Base-by-base conservation (phyloP, 768 basidiomycete genomes). In the Tylopilus sp. region DNA sequence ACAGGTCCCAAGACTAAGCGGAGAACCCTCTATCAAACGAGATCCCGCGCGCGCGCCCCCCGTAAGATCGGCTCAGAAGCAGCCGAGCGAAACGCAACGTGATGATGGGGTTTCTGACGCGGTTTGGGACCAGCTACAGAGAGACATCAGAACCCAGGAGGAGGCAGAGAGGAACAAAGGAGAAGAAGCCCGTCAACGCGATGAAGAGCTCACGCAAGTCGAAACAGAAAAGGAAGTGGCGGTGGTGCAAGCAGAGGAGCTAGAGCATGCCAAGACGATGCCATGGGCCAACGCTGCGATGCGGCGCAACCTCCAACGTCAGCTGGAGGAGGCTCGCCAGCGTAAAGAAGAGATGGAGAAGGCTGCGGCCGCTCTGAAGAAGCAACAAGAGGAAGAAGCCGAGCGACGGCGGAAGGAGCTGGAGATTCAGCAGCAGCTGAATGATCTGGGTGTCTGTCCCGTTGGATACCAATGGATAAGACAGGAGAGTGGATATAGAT, bases 51-150 rank as follows among this genome's bases (percentile, higher is more conserved):
- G 42, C 0, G 25, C 33, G 4, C 53, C 28, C 6, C 57, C 45
- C 21, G 45, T 49, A n/a, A 55, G 45, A 24, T 3, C 38, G 26
- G 46, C 56, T 21, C 55, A 45, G 16, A 58, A 43, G 16, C 13
- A 33, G 38, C 47, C 38, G 2, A 40, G 53, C 19, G 59, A n/a
- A n/a, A n/a, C 48, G 3, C 58, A 38, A 13, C 77, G 81, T 14
- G 85, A 86, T 60, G 55, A 72, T 14, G 85, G 80, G 0, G 81
- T 86, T 1, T 61, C 74, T 1, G 81, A 86, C 61, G 69, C 62
- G 3, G 60, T 78, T 11, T 86, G 84, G 85, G 38, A 58, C 9
- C 73, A 81, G 55, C 71, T 86, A 1, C 76, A 82, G 45, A 68
- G 65, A 13, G 69, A 64, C 41, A 69, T 67, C 29, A 67, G 64